phyloP scores from a whole-genome alignment of 2,329 filamentous ascomycete species.

The Cercospora sojina region DNA sequence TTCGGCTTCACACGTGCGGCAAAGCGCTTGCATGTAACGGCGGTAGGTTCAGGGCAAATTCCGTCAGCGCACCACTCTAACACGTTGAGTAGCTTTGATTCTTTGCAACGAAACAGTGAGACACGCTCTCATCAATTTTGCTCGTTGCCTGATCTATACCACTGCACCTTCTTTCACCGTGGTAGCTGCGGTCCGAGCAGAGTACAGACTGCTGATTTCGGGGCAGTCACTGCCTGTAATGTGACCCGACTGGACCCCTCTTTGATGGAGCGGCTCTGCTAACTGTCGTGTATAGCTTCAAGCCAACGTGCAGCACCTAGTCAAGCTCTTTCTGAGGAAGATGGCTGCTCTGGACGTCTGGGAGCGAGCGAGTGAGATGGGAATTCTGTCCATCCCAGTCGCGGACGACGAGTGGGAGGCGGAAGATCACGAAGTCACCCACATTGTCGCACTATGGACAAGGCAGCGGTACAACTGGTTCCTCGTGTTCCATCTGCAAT shows the following conservation, averaged over 20 bases:
- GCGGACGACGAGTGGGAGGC: not conserved
- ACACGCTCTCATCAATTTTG: conserved; percentile 1
- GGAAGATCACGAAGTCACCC: not conserved
- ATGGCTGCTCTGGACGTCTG: too few relatives aligned
- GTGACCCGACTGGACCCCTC: too few relatives aligned
- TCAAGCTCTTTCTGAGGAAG: not conserved
- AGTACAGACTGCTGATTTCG: not conserved
- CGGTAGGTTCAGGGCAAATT: too few relatives aligned
- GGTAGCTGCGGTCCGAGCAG: not conserved
- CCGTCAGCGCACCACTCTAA: too few relatives aligned
- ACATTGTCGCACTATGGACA: conserved; percentile 1
- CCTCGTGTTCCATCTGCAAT: conserved; percentile 1
- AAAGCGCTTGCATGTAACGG: conserved; percentile 3
- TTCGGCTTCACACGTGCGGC: conserved; percentile 10
- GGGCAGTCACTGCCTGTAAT: not conserved
- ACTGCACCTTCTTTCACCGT: conserved; percentile 3
- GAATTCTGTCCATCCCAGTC: too few relatives aligned
- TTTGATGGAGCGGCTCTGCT: not conserved
- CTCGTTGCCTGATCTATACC: conserved; percentile 6
- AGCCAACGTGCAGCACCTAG: not conserved
- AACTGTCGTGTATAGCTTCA: not conserved
- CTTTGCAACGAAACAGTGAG: conserved; percentile 6
- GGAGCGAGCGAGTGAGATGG: too few relatives aligned
- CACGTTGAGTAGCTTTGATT: conserved; percentile 1
- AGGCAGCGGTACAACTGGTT: conserved; percentile 1